A percentile compares a stretch with the other conserved stretches of the same genome.
These are phyloP conservation scores for Tulasnella sp. DNA, from an alignment of 768 basidiomycete genomes.

Conservation along the genomic window DNA sequence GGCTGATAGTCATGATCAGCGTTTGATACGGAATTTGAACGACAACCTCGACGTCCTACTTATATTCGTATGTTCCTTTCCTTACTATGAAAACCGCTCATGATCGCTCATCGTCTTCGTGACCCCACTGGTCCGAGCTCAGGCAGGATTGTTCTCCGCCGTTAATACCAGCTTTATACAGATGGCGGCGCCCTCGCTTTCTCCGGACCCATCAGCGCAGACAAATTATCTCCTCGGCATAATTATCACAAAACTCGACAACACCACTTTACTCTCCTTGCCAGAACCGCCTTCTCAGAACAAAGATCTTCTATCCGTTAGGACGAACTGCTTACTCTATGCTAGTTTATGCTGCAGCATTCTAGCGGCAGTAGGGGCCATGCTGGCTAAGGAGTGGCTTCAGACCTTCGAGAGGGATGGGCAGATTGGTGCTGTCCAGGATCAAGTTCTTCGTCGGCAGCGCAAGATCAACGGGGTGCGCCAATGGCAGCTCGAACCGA, in stretches of 20 bases:
- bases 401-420: background rate
- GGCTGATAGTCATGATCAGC: conserved; percentile 6
- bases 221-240: conserved; percentile 14
- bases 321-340: background rate
- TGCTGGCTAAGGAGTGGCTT: conserved; percentile 21
- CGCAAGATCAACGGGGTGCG: conserved; percentile 12
- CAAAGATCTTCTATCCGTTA: background rate
- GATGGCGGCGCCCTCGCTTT: background rate
- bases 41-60: conserved; percentile 24
- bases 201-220: background rate
- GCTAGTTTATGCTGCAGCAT: conserved; percentile 15
- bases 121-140: background rate
- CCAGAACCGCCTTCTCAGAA: background rate
- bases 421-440: background rate
- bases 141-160: conserved; percentile 22
- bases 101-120: background rate
- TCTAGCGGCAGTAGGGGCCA: conserved; percentile 1
- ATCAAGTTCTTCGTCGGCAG: background rate
- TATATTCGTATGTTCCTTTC: background rate
- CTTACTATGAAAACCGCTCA: background rate
- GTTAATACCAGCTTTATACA: conserved; percentile 20
- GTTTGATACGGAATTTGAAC: conserved; percentile 13
- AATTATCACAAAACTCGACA: background rate
- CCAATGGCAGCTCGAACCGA: background rate
- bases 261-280: background rate